These are phyloP conservation scores for Pseudozyma sp. DNA, from an alignment of 1,284 basidiomycete species.

Conservation along the genomic window DNA sequence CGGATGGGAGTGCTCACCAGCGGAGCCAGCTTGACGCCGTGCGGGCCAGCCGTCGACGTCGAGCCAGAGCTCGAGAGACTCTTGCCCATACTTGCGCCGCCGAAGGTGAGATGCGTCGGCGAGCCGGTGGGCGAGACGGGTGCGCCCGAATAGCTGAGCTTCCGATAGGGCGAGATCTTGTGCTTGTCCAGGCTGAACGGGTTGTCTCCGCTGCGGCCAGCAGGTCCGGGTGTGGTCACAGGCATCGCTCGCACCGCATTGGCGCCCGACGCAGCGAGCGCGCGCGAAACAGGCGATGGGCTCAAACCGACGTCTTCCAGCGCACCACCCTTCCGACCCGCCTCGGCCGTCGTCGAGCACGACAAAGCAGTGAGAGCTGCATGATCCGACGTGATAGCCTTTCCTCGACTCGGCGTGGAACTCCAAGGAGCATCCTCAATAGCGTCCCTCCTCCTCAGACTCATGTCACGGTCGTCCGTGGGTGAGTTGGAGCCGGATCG, in stretches of 20 bases:
- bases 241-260: conserved; percentile 26
- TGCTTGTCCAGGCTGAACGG: conserved; percentile 63
- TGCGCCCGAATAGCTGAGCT: conserved; percentile 43
- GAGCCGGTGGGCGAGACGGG: conserved; percentile 31
- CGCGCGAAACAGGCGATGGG: conserved; percentile 38
- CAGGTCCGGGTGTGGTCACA: conserved; percentile 34
- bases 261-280: conserved; percentile 30
- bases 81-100: conserved; percentile 18
- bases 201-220: conserved; percentile 30
- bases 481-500: conserved; percentile 48
- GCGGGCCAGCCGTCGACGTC: conserved; percentile 5
- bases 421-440: conserved; percentile 36
- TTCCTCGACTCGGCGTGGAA: conserved; percentile 38
- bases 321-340: conserved; percentile 5
- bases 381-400: conserved; percentile 24
- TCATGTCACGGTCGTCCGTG: conserved; percentile 38
- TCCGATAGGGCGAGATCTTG: conserved; percentile 57
- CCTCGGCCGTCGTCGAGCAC: conserved; percentile 20
- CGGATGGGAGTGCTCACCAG: conserved; percentile 46
- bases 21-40: conserved; percentile 38
- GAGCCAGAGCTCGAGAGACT: conserved; percentile 17
- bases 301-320: conserved; percentile 25
- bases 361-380: conserved; percentile 45
- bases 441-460: conserved; percentile 20
- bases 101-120: conserved; percentile 31